Conservation (phyloP, 768 basidiomycete species). For the Xerocomus potaroensis region DNA sequence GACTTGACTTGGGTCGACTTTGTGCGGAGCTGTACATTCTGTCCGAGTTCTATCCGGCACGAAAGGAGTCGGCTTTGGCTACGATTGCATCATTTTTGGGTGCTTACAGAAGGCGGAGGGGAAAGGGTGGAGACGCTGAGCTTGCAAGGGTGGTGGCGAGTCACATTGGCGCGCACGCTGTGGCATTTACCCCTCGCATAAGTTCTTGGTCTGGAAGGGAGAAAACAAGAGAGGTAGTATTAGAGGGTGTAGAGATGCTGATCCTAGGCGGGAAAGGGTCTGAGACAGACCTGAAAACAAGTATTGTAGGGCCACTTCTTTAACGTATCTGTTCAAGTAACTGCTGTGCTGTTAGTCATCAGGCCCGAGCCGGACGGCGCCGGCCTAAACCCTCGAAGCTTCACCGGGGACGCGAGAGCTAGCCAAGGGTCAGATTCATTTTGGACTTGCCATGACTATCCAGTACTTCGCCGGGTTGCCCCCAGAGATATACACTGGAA, state of each 20-base stretch:
- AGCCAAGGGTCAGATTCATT: too few species aligned
- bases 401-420: too few species aligned
- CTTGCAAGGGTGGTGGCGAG: conserved; percentile 36
- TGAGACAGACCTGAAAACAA: conserved; percentile 23
- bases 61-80: conserved; percentile 32
- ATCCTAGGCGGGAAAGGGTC: conserved; percentile 31
- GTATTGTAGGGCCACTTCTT: conserved; percentile 28
- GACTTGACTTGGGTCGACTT: conserved; percentile 60
- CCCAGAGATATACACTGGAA: conserved; percentile 59
- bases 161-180: conserved; percentile 55
- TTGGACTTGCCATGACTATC: conserved; percentile 9
- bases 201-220: conserved; percentile 46
- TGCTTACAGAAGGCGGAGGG: conserved; percentile 36
- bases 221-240: conserved; percentile 44
- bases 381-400: too few species aligned
- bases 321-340: too few species aligned
- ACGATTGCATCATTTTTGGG: conserved; percentile 43
- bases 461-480: conserved; percentile 43
- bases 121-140: conserved; percentile 16
- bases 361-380: too few species aligned
- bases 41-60: conserved; percentile 42
- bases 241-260: conserved; percentile 46
- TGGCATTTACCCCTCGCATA: conserved; percentile 45
- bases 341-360: too few species aligned
- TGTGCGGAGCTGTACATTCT: conserved; percentile 55